phyloP scores from a whole-genome alignment of 2,329 filamentous ascomycete genomes.

The Hypoxylon sp. region DNA sequence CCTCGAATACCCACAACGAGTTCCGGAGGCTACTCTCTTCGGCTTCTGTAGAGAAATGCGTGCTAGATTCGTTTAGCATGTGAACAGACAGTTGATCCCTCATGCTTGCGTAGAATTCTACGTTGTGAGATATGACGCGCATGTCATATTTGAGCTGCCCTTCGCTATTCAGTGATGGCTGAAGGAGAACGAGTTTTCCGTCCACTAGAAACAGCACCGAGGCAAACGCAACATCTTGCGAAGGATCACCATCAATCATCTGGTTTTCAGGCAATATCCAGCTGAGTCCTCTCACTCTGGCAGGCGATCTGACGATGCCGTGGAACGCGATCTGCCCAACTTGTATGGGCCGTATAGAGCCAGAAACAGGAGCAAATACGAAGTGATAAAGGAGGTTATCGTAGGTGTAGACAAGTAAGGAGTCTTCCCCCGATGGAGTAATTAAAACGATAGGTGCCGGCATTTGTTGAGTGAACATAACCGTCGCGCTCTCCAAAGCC shows the following conservation, averaged over 20 bases:
- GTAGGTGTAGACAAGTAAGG: conserved; percentile 94
- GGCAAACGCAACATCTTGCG: conserved; percentile 92
- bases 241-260: conserved; percentile 89
- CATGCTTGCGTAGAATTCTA: conserved; percentile 95
- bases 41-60: conserved; percentile 50
- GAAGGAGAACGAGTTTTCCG: conserved; percentile 91
- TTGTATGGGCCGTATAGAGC: conserved; percentile 80
- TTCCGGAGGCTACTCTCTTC: conserved; percentile 72
- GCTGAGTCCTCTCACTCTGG: conserved; percentile 90
- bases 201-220: conserved; percentile 97
- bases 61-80: conserved; percentile 40
- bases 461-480: conserved; percentile 81
- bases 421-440: conserved; percentile 91
- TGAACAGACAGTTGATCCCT: conserved; percentile 77
- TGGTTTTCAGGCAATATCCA: conserved; percentile 96
- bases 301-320: conserved; percentile 93
- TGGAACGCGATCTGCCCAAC: conserved; percentile 99
- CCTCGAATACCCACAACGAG: conserved; percentile 95
- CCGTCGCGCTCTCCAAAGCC: conserved; percentile 76
- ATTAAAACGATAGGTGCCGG: conserved; percentile 90
- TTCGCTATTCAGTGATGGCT: conserved; percentile 84
- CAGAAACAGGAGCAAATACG: conserved; percentile 80
- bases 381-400: conserved; percentile 97
- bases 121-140: conserved; percentile 94
- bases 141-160: conserved; percentile 97